Evolutionary conservation across 441 rosid species (phyloP).

Genomic region (Euphorbia schlechtendalii): DNA sequence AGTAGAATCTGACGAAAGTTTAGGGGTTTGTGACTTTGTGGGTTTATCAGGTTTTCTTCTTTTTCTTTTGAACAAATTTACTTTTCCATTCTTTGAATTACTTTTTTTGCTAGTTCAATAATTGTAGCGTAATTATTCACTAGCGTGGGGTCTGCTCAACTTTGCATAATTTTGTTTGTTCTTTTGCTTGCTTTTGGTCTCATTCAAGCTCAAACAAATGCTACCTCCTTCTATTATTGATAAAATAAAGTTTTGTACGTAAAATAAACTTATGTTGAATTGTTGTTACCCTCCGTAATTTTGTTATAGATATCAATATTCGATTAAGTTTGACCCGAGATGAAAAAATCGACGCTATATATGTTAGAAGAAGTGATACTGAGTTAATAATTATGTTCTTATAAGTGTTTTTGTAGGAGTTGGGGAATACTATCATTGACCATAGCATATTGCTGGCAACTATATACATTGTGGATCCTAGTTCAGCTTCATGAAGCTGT

Average conservation of each 20-base stretch:
- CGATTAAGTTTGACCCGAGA: no score
- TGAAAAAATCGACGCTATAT: no score
- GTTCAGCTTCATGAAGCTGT: slow-evolving; percentile 95
- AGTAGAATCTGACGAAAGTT: slow-evolving; percentile 16
- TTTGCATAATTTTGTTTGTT: slow-evolving; percentile 12
- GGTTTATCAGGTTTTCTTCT: no score
- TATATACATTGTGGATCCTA: slow-evolving; percentile 84
- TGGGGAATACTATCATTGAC: slow-evolving; percentile 88
- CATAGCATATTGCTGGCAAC: slow-evolving; percentile 90
- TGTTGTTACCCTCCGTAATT: no score
- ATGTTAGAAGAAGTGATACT: slow-evolving; percentile 3
- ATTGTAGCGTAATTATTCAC: slow-evolving; percentile 12
- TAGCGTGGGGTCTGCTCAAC: slow-evolving; percentile 13
- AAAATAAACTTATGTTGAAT: no score
- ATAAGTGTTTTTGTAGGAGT: slow-evolving; percentile 46
- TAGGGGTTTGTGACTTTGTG: slow-evolving; percentile 7
- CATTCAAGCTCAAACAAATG: neutral
- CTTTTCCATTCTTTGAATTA: no score
- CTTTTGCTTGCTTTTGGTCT: slow-evolving; percentile 14
- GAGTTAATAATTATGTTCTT: neutral
- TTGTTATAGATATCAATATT: neutral
- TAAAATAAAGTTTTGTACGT: neutral
- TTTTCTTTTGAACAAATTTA: no score
- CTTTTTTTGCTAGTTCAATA: slow-evolving; percentile 17
- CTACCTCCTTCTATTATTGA: slow-evolving; percentile 10